These are phyloP conservation scores for Aspergillus texensis DNA, from an alignment of 2,329 filamentous ascomycete species.

Conservation along the genomic window DNA sequence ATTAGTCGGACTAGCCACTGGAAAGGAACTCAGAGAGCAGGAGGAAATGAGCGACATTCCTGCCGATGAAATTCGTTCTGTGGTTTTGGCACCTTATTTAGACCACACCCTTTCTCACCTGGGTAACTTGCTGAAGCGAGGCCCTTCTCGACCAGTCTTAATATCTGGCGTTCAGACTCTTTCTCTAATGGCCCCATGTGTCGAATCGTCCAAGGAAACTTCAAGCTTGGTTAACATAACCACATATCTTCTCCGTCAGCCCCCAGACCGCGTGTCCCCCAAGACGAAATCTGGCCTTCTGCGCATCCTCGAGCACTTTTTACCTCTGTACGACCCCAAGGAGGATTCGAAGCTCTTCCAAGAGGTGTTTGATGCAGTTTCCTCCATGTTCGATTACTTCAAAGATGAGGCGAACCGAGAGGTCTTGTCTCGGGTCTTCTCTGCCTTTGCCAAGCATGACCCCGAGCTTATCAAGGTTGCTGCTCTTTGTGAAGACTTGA, in stretches of 20 bases:
- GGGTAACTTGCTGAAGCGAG: conserved; percentile 57
- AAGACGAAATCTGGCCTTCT: conserved; percentile 81
- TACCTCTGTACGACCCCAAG: conserved; percentile 64
- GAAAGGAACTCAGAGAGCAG: conserved; percentile 55
- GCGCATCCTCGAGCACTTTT: conserved; percentile 77
- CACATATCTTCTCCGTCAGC: conserved; percentile 79
- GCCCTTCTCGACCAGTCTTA: conserved; percentile 71
- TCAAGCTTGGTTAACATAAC: conserved; percentile 78
- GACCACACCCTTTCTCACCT: conserved; percentile 63
- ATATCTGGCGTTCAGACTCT: conserved; percentile 78
- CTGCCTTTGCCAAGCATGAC: conserved; percentile 69
- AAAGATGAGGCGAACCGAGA: conserved; percentile 77
- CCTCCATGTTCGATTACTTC: conserved; percentile 87
- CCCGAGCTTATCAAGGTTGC: conserved; percentile 65
- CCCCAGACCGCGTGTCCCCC: conserved; percentile 78
- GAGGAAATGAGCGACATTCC: conserved; percentile 47
- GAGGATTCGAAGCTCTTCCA: conserved; percentile 61
- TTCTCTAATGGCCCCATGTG: conserved; percentile 72
- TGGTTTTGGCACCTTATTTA: conserved; percentile 59
- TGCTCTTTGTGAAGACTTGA: conserved; percentile 73
- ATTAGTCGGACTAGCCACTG: conserved; percentile 63
- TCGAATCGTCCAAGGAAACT: conserved; percentile 65
- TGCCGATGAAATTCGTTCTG: conserved; percentile 36
- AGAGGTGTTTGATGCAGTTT: conserved; percentile 72
- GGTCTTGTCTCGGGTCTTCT: conserved; percentile 72